phyloP scores from a whole-genome alignment of 2,329 filamentous ascomycete genomes.

The Scedosporium aurantiacum region DNA sequence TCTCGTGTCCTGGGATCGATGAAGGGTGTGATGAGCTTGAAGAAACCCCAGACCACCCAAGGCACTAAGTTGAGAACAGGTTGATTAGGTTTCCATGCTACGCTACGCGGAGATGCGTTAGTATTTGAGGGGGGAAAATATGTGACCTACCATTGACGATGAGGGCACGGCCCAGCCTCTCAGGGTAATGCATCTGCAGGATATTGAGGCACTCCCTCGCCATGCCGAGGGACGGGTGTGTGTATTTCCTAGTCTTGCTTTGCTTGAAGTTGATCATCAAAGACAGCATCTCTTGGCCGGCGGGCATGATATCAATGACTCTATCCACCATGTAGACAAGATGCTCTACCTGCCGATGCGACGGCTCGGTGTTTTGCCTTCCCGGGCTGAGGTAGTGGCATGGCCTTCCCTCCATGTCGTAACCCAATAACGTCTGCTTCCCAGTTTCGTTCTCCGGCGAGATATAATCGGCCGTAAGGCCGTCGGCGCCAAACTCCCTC shows the following conservation, averaged over 20 bases:
- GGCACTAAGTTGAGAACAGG: constrained; percentile 47
- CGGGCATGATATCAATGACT: constrained; percentile 74
- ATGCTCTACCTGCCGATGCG: constrained; percentile 81
- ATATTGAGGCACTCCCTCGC: constrained; percentile 81
- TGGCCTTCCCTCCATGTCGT: constrained; percentile 72
- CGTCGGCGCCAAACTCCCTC: constrained; percentile 75
- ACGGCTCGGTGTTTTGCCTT: constrained; percentile 82
- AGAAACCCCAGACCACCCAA: constrained; percentile 86
- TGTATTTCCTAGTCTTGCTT: constrained; percentile 62
- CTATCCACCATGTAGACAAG: constrained; percentile 93
- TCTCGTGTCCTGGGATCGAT: constrained; percentile 89
- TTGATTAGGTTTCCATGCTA: not conserved
- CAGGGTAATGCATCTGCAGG: constrained; percentile 90
- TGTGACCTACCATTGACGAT: constrained; percentile 67
- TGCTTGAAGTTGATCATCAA: constrained; percentile 88
- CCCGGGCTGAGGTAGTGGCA: constrained; percentile 86
- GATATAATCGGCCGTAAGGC: constrained; percentile 75
- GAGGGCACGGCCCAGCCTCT: constrained; percentile 77
- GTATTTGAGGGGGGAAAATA: not conserved
- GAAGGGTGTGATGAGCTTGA: constrained; percentile 91
- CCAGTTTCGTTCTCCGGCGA: constrained; percentile 91
- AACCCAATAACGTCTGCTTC: constrained; percentile 85
- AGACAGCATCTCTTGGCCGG: constrained; percentile 76
- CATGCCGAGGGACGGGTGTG: constrained; percentile 59
- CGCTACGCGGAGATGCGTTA: constrained; percentile 6